Percentiles rank a stretch among this genome's conserved stretches.
Conservation (phyloP, 1,284 basidiomycete species). For the Cystobasidium pallidum region DNA sequence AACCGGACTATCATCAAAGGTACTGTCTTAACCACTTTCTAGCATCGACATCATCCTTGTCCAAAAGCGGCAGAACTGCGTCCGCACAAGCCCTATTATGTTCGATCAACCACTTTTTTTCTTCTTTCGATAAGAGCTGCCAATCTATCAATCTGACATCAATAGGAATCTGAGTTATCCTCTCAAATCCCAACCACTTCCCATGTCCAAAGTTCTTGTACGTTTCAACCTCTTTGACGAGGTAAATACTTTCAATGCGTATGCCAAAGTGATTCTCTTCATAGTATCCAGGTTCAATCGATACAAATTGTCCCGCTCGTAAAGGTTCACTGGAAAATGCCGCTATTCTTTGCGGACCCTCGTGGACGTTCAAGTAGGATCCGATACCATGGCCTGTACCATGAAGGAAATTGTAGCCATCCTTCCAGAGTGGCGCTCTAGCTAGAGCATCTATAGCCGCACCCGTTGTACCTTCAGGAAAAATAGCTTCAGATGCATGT, state of each 20-base stretch:
- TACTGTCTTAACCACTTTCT: constrained; percentile 17
- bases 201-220: constrained; percentile 21
- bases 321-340: constrained; percentile 63
- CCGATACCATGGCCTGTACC: constrained; percentile 83
- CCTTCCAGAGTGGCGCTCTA: constrained; percentile 83
- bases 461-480: constrained; percentile 87
- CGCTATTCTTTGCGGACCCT: constrained; percentile 38
- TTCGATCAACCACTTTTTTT: constrained; percentile 55
- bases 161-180: constrained; percentile 55
- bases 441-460: constrained; percentile 76
- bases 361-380: constrained; percentile 85
- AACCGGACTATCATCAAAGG: neutral
- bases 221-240: constrained; percentile 47
- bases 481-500: constrained; percentile 78
- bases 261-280: constrained; percentile 88
- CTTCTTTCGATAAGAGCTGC: constrained; percentile 51
- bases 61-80: constrained; percentile 1
- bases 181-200: constrained; percentile 56
- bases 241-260: constrained; percentile 73
- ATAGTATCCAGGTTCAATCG: constrained; percentile 95
- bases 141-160: constrained; percentile 54
- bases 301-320: constrained; percentile 83
- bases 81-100: constrained; percentile 53
- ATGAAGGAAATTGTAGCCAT: constrained; percentile 70
- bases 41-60: constrained; percentile 4